phyloP scores from a whole-genome alignment of 345 rosid species.

The Viola odorata region DNA sequence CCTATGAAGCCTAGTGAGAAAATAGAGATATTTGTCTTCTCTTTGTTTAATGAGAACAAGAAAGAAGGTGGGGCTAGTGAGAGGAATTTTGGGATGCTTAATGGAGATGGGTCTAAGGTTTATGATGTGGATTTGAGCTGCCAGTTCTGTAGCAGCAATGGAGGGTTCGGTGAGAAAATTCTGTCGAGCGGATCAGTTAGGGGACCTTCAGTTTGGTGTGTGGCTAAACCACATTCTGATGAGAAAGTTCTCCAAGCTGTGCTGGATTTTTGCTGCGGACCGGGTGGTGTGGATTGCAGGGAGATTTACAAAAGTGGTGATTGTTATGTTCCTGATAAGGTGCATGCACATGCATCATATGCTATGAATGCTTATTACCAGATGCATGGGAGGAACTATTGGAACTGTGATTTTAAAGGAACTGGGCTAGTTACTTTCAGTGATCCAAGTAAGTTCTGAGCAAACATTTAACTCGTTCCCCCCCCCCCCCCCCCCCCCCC shows the following conservation, averaged over 20 bases:
- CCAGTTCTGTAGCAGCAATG: conserved; percentile 44
- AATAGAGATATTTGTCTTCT: conserved; percentile 45
- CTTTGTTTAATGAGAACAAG: conserved; percentile 67
- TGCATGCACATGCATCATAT: conserved; percentile 62
- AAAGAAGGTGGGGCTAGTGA: conserved; percentile 43
- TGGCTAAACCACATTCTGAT: conserved; percentile 63
- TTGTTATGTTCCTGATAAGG: conserved; percentile 44
- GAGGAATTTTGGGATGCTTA: conserved; percentile 57
- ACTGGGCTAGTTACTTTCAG: conserved; percentile 58
- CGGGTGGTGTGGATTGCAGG: conserved; percentile 67
- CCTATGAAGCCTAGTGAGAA: conserved; percentile 46
- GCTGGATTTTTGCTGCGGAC: conserved; percentile 54
- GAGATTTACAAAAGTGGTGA: conserved; percentile 42
- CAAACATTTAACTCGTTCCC: neutral
- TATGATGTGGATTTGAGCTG: conserved; percentile 59
- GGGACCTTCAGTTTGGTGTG: conserved; percentile 70
- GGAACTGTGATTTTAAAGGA: conserved; percentile 73
- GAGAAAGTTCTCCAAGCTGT: conserved; percentile 54
- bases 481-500: too few species aligned
- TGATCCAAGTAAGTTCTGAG: conserved; percentile 47
- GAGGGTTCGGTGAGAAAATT: conserved; percentile 27
- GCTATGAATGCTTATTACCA: conserved; percentile 69
- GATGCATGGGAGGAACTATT: conserved; percentile 67
- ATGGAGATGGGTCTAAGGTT: conserved; percentile 53
- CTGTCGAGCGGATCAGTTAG: conserved; percentile 12